Evolutionary conservation across 768 basidiomycete genomes (phyloP).

Genomic region (Lentinula raphanica): DNA sequence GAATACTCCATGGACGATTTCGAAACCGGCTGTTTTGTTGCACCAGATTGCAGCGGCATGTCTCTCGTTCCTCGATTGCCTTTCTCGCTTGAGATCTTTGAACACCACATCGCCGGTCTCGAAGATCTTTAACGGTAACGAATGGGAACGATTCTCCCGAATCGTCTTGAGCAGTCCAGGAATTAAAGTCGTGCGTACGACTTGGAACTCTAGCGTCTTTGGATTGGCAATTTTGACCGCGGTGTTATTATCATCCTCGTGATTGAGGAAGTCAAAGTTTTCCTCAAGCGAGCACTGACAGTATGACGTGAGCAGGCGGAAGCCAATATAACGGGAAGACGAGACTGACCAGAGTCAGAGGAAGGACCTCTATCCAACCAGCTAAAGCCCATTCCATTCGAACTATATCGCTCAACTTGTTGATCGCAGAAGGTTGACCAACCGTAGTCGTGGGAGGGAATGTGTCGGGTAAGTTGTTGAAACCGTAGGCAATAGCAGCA

Average conservation of each 20-base stretch:
- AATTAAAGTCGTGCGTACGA: slow-evolving; percentile 92
- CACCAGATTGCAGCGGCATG: slow-evolving; percentile 92
- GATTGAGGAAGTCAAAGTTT: slow-evolving; percentile 93
- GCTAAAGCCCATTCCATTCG: slow-evolving; percentile 89
- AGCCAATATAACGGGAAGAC: neutral
- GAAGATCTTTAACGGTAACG: slow-evolving; percentile 90
- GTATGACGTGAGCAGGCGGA: neutral
- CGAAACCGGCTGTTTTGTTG: slow-evolving; percentile 95
- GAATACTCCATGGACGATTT: slow-evolving; percentile 91
- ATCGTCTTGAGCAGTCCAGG: slow-evolving; percentile 96
- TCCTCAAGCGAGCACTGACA: slow-evolving; percentile 94
- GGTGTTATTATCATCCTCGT: slow-evolving; percentile 69
- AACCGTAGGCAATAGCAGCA: slow-evolving; percentile 94
- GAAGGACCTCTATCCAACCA: slow-evolving; percentile 94
- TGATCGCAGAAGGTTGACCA: slow-evolving; percentile 85
- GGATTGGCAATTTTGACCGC: slow-evolving; percentile 95
- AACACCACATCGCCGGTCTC: slow-evolving; percentile 91
- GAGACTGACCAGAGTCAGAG: slow-evolving; percentile 78
- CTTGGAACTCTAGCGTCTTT: slow-evolving; percentile 96
- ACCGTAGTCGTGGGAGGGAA: slow-evolving; percentile 95
- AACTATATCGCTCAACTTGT: slow-evolving; percentile 84
- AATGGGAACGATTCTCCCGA: slow-evolving; percentile 91
- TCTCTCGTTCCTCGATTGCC: slow-evolving; percentile 83
- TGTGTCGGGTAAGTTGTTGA: slow-evolving; percentile 89
- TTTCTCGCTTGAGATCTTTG: slow-evolving; percentile 74